Percentiles rank a stretch among this genome's conserved stretches.
Evolutionary conservation across 192 early-diverging fungal species (phyloP).

Genomic region (Mortierella claussenii): DNA sequence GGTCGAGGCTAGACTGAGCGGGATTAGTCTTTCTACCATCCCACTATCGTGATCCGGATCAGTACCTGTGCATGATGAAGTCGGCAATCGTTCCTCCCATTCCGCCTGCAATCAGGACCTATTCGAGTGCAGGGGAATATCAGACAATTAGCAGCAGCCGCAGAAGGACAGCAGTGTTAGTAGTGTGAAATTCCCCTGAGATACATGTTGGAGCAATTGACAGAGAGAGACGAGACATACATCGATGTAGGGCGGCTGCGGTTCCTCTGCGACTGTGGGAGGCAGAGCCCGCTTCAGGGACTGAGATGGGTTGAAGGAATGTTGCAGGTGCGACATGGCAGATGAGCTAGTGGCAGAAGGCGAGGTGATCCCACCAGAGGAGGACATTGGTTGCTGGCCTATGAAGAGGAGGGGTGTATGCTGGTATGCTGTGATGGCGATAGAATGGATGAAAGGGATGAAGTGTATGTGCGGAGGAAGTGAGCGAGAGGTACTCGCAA

Average conservation of each 20-base stretch:
- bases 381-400: constrained; percentile 17
- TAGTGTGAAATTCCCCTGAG: no score
- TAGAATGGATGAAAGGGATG: no score
- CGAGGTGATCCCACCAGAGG: constrained; percentile 25
- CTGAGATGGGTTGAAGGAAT: constrained; percentile 26
- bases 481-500: no score
- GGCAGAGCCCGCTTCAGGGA: constrained; percentile 31
- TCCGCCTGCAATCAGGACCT: constrained; percentile 63
- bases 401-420: not conserved
- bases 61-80: constrained; percentile 68
- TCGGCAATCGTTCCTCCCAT: constrained; percentile 64
- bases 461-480: no score
- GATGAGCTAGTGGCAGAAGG: constrained; percentile 15
- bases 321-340: constrained; percentile 28
- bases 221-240: constrained; percentile 2
- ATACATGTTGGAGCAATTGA: not conserved
- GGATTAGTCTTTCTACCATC: no score
- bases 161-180: no score
- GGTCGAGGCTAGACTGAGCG: no score
- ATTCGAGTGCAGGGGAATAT: not conserved
- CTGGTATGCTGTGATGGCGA: not conserved
- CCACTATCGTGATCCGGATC: no score
- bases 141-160: not conserved
- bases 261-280: constrained; percentile 9
- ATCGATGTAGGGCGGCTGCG: constrained; percentile 38